Evolutionary conservation across 768 basidiomycete species (phyloP).

Genomic region (Xerocomellus chrysenteron): DNA sequence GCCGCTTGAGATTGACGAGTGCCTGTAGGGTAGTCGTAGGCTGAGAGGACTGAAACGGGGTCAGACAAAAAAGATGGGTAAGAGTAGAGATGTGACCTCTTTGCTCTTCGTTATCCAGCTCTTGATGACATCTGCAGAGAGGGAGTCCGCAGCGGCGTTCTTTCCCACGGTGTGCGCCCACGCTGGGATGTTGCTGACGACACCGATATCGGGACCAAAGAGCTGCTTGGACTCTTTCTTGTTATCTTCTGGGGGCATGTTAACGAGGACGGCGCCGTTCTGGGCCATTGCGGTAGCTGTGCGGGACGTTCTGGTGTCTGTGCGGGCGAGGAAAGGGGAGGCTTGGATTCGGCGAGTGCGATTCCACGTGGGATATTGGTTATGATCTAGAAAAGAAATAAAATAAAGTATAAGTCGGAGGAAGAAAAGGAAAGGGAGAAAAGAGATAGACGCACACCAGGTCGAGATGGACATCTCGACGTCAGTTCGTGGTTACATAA

Average conservation of each 20-base stretch:
- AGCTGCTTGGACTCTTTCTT: slow-evolving; percentile 67
- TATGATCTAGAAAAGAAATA: slow-evolving; percentile 37
- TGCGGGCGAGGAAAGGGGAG: slow-evolving; percentile 51
- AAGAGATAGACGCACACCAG: slow-evolving; percentile 37
- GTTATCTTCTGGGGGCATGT: slow-evolving; percentile 18
- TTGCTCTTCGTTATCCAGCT: slow-evolving; percentile 86
- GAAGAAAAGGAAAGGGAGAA: too few relatives aligned
- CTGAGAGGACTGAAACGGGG: slow-evolving; percentile 55
- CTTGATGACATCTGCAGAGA: slow-evolving; percentile 80
- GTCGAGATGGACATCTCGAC: slow-evolving; percentile 34
- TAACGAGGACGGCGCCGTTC: slow-evolving; percentile 30
- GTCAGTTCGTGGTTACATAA: not conserved
- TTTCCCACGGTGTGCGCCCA: slow-evolving; percentile 72
- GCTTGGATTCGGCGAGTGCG: slow-evolving; percentile 53
- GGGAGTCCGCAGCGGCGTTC: slow-evolving; percentile 59
- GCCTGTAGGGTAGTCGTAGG: slow-evolving; percentile 94
- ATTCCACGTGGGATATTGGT: slow-evolving; percentile 58
- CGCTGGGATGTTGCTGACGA: slow-evolving; percentile 61
- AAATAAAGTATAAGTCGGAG: not conserved
- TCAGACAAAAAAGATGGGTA: not conserved
- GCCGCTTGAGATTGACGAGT: slow-evolving; percentile 90
- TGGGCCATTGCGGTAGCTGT: slow-evolving; percentile 51
- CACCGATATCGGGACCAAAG: slow-evolving; percentile 90
- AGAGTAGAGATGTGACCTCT: slow-evolving; percentile 48
- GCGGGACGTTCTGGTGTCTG: slow-evolving; percentile 48